phyloP scores from a whole-genome alignment of 2,329 filamentous ascomycete genomes.

The Neonectria faginata region DNA sequence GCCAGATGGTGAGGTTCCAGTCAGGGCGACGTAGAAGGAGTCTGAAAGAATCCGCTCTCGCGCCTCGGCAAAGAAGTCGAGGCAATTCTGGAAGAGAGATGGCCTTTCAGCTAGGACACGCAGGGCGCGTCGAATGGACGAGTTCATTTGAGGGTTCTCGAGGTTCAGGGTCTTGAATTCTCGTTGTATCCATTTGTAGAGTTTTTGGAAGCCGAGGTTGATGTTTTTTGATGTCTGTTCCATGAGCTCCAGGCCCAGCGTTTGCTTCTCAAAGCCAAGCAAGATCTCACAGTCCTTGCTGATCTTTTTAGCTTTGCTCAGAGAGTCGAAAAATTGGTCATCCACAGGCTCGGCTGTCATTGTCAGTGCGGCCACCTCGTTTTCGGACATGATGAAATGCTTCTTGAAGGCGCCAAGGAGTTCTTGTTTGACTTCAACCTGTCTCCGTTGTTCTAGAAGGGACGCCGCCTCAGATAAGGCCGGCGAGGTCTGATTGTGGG shows the following conservation, averaged over 20 bases:
- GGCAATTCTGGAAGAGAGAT: conserved; percentile 89
- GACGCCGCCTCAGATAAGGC: conserved; percentile 81
- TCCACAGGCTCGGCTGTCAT: conserved; percentile 85
- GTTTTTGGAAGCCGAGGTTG: conserved; percentile 91
- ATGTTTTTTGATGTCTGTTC: conserved; percentile 89
- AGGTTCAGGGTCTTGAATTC: conserved; percentile 94
- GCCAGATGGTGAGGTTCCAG: conserved; percentile 72
- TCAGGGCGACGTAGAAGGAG: conserved; percentile 88
- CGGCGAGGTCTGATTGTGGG: conserved; percentile 78
- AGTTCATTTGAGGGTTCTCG: conserved; percentile 92
- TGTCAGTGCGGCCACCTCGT: conserved; percentile 81
- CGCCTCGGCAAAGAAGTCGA: conserved; percentile 93
- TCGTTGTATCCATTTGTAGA: conserved; percentile 94
- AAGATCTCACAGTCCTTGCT: conserved; percentile 89
- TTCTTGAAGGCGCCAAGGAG: conserved; percentile 81
- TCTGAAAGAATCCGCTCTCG: conserved; percentile 89
- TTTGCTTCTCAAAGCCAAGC: conserved; percentile 90
- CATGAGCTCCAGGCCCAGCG: conserved; percentile 88
- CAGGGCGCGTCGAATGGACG: conserved; percentile 84
- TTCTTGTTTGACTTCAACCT: conserved; percentile 83
- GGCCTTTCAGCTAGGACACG: conserved; percentile 90
- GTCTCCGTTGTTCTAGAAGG: conserved; percentile 77
- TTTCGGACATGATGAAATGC: conserved; percentile 87
- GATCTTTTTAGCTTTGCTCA: conserved; percentile 86
- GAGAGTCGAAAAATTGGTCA: conserved; percentile 82